These are phyloP conservation scores for Bruguiera sexangula DNA, from an alignment of 345 rosid species.

Conservation along the genomic window DNA sequence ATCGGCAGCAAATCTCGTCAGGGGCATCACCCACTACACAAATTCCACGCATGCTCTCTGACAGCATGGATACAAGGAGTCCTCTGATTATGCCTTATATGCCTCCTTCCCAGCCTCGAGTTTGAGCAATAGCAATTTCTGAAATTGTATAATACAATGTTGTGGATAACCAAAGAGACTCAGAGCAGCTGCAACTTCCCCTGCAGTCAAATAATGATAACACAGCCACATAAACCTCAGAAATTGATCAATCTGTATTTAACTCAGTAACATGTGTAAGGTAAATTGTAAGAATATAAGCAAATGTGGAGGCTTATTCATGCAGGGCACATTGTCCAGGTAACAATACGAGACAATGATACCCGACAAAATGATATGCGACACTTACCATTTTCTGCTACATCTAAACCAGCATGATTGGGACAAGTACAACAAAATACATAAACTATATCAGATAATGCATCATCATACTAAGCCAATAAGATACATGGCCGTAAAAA, in stretches of 20 bases:
- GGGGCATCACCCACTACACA: constrained; percentile 99
- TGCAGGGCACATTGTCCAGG: neutral
- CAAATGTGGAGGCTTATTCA: neutral
- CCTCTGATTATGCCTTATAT: constrained; percentile 39
- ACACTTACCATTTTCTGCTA: no score
- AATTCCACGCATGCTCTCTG: constrained; percentile 98
- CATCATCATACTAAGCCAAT: no score
- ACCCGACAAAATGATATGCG: neutral
- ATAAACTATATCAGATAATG: no score
- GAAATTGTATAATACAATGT: constrained; percentile 9
- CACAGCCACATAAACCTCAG: neutral
- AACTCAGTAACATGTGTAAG: neutral
- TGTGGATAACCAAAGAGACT: constrained; percentile 11
- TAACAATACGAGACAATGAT: neutral
- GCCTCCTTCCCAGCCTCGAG: constrained; percentile 34
- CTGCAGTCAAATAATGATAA: constrained; percentile 1
- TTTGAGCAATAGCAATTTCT: constrained; percentile 23
- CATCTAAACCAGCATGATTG: no score
- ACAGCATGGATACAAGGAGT: constrained; percentile 92
- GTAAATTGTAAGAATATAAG: neutral
- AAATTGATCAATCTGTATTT: constrained; percentile 1
- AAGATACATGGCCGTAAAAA: no score
- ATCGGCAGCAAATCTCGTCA: constrained; percentile 86
- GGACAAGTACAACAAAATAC: no score
- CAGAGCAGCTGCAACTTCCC: constrained; percentile 3